These are phyloP conservation scores for Trypanosoma rangeli DNA, from an alignment of 208 protist genomes.

Conservation along the genomic window DNA sequence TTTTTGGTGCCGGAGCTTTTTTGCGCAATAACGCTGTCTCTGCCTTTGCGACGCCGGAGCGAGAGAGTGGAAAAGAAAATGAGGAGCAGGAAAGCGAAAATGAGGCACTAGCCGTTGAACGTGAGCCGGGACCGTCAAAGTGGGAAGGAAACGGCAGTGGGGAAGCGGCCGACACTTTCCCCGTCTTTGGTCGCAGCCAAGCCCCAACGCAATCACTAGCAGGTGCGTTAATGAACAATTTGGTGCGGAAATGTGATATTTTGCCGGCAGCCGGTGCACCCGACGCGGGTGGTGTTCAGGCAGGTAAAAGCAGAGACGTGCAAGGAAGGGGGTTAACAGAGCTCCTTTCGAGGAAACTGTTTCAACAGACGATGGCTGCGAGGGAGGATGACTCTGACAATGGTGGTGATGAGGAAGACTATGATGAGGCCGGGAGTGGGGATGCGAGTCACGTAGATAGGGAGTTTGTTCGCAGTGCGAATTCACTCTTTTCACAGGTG, in stretches of 20 bases:
- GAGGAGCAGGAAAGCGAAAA: neutral
- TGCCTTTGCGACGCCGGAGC: neutral
- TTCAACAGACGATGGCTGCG: neutral
- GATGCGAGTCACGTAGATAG: conserved; percentile 28
- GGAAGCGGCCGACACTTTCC: neutral
- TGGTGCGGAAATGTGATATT: neutral
- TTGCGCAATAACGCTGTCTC: conserved; percentile 46
- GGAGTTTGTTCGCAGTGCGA: conserved; percentile 63
- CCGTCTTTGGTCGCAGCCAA: conserved; percentile 9
- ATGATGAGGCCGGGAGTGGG: neutral
- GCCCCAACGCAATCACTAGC: neutral
- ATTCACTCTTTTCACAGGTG: conserved; percentile 72
- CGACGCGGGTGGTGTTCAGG: neutral
- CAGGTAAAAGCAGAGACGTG: neutral
- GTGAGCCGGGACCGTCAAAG: neutral
- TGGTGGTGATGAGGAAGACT: conserved; percentile 27
- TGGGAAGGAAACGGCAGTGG: neutral
- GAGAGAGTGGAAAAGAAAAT: neutral
- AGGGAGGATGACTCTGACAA: conserved; percentile 1
- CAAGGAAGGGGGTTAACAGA: neutral
- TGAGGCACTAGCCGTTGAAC: neutral
- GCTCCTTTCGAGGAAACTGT: conserved; percentile 5
- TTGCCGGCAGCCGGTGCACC: neutral
- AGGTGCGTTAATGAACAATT: neutral
- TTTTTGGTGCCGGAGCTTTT: conserved; percentile 45